Evolutionary conservation across 441 rosid genomes (phyloP).

Genomic region (Manihot esculenta): DNA sequence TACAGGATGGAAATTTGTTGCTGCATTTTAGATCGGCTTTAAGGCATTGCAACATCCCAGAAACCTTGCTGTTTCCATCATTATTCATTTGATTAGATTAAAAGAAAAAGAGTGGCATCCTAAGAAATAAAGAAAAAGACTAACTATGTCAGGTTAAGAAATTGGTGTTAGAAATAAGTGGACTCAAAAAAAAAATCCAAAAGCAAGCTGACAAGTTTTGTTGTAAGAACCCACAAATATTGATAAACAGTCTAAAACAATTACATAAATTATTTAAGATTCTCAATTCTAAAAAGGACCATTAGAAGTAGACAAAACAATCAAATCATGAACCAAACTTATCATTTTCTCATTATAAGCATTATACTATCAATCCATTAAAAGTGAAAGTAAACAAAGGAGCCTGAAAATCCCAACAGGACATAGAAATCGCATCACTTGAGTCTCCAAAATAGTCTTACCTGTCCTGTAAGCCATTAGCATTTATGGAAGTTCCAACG

Average conservation of each 20-base stretch:
- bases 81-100: neutral
- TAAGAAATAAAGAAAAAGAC: neutral
- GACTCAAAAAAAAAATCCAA: too few relatives aligned
- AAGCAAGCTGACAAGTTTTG: too few relatives aligned
- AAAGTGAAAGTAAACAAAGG: too few relatives aligned
- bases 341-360: too few relatives aligned
- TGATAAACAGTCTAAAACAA: neutral
- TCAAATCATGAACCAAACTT: too few relatives aligned
- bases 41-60: slow-evolving; percentile 45
- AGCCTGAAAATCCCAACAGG: too few relatives aligned
- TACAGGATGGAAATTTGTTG: slow-evolving; percentile 37
- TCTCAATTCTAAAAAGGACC: neutral
- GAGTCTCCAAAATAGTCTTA: slow-evolving; percentile 13
- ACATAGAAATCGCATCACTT: neutral
- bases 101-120: neutral
- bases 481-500: slow-evolving; percentile 45
- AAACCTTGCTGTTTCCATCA: slow-evolving; percentile 38
- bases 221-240: too few relatives aligned
- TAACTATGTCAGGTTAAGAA: neutral
- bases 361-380: too few relatives aligned
- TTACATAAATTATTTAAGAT: neutral
- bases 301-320: neutral
- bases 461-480: slow-evolving; percentile 34
- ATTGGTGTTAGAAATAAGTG: neutral
- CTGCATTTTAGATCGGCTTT: slow-evolving; percentile 36